Evolutionary conservation across 2,329 filamentous ascomycete species (phyloP).

Genomic region (Fusarium nanum): DNA sequence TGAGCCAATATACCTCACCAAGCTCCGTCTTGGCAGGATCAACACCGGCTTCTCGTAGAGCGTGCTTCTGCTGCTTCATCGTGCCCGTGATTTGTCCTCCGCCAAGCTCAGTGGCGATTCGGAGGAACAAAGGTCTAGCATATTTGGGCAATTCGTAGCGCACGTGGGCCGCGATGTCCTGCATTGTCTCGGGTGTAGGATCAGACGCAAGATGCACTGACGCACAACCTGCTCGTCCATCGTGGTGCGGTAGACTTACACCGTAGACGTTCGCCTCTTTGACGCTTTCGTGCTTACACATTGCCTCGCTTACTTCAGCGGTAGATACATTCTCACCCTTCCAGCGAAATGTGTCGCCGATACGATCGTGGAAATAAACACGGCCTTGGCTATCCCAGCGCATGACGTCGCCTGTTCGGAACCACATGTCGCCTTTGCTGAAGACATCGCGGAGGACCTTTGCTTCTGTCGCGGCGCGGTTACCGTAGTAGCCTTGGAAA

Average conservation of each 20-base stretch:
- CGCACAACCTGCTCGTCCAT: conserved; percentile 85
- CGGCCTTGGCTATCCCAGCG: conserved; percentile 77
- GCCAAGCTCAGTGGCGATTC: conserved; percentile 68
- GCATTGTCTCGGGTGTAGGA: conserved; percentile 60
- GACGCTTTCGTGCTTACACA: conserved; percentile 74
- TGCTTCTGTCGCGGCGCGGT: conserved; percentile 73
- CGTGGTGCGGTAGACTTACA: conserved; percentile 81
- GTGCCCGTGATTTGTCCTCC: conserved; percentile 79
- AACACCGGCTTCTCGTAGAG: conserved; percentile 78
- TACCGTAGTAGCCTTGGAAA: conserved; percentile 87
- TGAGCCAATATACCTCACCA: conserved; percentile 73
- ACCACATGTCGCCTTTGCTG: conserved; percentile 81
- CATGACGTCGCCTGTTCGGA: conserved; percentile 85
- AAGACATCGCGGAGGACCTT: conserved; percentile 83
- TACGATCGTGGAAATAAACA: conserved; percentile 83
- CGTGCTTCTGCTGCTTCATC: conserved; percentile 88
- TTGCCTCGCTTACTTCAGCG: conserved; percentile 80
- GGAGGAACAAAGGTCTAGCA: conserved; percentile 81
- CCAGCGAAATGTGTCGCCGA: conserved; percentile 83
- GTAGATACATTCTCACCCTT: conserved; percentile 88
- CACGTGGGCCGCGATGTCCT: conserved; percentile 71
- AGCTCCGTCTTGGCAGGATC: conserved; percentile 66
- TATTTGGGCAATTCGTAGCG: conserved; percentile 73
- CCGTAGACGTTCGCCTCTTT: conserved; percentile 89
- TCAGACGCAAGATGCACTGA: conserved; percentile 69